Evolutionary conservation across 768 basidiomycete species (phyloP), one percentile per base, ranked within the genome.

Genomic region (Collybia sordida): DNA sequence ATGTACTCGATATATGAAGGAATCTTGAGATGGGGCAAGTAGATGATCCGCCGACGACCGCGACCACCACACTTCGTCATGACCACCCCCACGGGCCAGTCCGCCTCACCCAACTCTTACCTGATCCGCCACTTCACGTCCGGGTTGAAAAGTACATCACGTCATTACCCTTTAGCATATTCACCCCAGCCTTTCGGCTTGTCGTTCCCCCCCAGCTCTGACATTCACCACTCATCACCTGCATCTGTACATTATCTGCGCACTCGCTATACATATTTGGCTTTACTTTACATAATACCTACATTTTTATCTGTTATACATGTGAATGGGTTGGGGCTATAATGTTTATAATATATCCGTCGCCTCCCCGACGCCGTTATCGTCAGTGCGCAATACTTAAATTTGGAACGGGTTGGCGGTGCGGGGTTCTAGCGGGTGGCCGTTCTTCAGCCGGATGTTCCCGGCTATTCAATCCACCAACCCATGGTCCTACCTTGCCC

Each of bases 1-100:
- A 98, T 98, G 96, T 99, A 88, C 71, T 85, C 85, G 53, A 93
- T 97, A 62, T 98, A 98, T 62, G 95, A 98, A 66, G 83, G 87
- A 21, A 74, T 86, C 24, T 72, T 95, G 24, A 75, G 84, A 35
- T 90, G 83, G 84, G 72, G 73, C 8, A 42, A 27, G 14, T 48
- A 43, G 23, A 34, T 18, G 12, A 8, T 25, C 21, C 19, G 35
- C 9, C 34, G 21, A 6, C 4, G 21, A 21, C 17, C 39, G 6
- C 18, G 12, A n/a, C 17, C 17, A 12, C 18, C 23, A 38, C 3
- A 4, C 45, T 12, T 17, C 19, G 11, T 36, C n/a, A 15, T 25
- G 21, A 5, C 17, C 4, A 8, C 23, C 34, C 11, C 24, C 27
- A 6, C 36, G 3, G 34, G 23, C 22, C 24, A 27, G 8, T 18